These are phyloP conservation scores for Panaeolus papilionaceus DNA, from an alignment of 768 basidiomycete genomes.

Conservation along the genomic window DNA sequence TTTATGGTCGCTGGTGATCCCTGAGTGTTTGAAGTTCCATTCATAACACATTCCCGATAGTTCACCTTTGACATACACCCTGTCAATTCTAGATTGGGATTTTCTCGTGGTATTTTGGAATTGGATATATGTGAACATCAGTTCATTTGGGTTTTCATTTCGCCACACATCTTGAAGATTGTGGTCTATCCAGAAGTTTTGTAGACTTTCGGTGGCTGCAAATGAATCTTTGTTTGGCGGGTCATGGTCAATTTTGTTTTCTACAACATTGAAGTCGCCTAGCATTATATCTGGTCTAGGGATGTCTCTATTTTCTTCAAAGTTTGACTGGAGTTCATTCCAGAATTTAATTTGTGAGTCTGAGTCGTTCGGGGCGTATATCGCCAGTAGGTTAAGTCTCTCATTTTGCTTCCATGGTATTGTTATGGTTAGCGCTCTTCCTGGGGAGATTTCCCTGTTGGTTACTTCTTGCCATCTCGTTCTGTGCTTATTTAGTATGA, in stretches of 20 bases:
- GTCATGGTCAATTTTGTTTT: constrained; percentile 23
- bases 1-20: too few relatives aligned
- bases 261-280: background rate
- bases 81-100: background rate
- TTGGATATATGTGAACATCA: background rate
- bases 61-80: background rate
- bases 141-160: background rate
- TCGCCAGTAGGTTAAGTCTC: constrained; percentile 30
- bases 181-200: background rate
- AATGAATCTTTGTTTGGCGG: constrained; percentile 16
- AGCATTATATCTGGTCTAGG: too few relatives aligned
- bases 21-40: constrained; percentile 30
- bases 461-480: constrained; percentile 22
- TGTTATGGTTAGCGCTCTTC: constrained; percentile 29
- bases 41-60: constrained; percentile 17
- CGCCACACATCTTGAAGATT: background rate
- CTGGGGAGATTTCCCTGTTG: constrained; percentile 29
- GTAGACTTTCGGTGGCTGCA: background rate
- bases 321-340: constrained; percentile 32
- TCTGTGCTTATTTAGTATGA: constrained; percentile 39
- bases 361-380: constrained; percentile 31
- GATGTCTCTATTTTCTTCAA: constrained; percentile 23
- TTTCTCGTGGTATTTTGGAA: background rate
- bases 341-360: constrained; percentile 34
- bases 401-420: constrained; percentile 25